Conservation (phyloP, 2,329 filamentous ascomycete species). For the Exophiala sp. region DNA sequence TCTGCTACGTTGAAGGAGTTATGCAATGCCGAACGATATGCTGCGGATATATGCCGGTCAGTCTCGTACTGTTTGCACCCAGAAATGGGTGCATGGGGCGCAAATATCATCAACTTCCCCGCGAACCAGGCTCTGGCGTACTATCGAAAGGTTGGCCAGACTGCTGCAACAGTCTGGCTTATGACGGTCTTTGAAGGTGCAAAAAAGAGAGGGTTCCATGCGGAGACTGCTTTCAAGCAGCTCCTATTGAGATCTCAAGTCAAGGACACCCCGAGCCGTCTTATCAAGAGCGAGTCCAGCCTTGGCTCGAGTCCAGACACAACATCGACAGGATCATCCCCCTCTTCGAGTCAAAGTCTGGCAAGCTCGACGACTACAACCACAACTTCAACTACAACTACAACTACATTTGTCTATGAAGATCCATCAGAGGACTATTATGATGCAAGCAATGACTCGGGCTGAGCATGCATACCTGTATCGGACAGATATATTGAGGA, state of each 20-base stretch:
- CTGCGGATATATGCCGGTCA: conserved; percentile 20
- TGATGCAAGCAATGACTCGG: conserved; percentile 5
- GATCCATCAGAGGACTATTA: conserved; percentile 7
- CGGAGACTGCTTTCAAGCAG: conserved; percentile 9
- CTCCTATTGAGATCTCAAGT: conserved; percentile 1
- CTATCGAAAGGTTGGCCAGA: conserved; percentile 15
- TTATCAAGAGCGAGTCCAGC: conserved; percentile 13
- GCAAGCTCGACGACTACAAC: conserved; percentile 5
- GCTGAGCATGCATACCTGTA: background rate
- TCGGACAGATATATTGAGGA: no score
- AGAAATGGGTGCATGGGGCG: conserved; percentile 25
- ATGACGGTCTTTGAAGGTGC: conserved; percentile 14
- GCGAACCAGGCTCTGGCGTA: conserved; percentile 19
- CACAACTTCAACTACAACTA: no score
- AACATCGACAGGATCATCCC: background rate
- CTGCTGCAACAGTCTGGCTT: conserved; percentile 16
- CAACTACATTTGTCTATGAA: conserved; percentile 12
- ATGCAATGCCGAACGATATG: conserved; percentile 13
- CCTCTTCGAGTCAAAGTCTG: conserved; percentile 1
- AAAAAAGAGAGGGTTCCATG: conserved; percentile 19
- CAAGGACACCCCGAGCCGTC: conserved; percentile 6
- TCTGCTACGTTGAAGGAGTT: conserved; percentile 4
- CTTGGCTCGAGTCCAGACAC: background rate
- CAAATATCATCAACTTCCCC: conserved; percentile 25
- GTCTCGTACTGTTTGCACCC: conserved; percentile 24